Base-by-base conservation (phyloP, 768 basidiomycete species). In the Leccinum imitatum region DNA sequence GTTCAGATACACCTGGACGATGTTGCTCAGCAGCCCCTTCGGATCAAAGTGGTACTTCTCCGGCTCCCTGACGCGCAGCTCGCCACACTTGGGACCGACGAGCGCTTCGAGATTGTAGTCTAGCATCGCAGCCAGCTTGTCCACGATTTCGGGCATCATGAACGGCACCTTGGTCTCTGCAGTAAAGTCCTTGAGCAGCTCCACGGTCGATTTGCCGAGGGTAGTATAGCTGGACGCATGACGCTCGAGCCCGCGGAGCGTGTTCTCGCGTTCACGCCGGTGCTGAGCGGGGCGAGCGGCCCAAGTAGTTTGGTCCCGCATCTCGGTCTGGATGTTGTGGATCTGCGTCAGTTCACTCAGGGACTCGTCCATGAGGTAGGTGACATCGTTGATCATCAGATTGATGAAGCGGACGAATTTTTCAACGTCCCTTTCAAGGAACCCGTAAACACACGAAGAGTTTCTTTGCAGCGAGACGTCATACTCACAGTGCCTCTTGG, bases 311-410 rank as follows among this genome's bases (percentile, higher is more conserved):
- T 80, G 78, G 73, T 95, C 83, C 50, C 84, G 86, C 89, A 95
- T 96, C 71, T 95, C 90, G 0, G 78, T 77, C 72, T 96, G 90
- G 53, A 98, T 87, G 60, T 83, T 86, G 71, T 90, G 86, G 63
- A 99, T 97, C 70, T 96, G 91, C 11, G 86, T 81, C 54, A 99
- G 81, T 63, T 95, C 91, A 66, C 86, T 86, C 52, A 98, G 80
- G 9, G 94, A 96, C 69, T 99, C 97, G 71, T 98, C 95, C 83
- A 99, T 87, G 55, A 98, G 89, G 75, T 95, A 98, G 9, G 96
- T 98, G 57, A 96, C 94, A 67, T 99, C 97, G 81, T 97, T 98
- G 79, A 98, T 97, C 86, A 98, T 91, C 67, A 98, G 80, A 76
- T 99, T 98, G 77, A 95, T 84, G 73, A 99, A 98, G 58, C 89